Evolutionary conservation across 208 protist genomes (phyloP), one percentile per base, ranked within the genome.

Genomic region (Acanthamoeba healyi): DNA sequence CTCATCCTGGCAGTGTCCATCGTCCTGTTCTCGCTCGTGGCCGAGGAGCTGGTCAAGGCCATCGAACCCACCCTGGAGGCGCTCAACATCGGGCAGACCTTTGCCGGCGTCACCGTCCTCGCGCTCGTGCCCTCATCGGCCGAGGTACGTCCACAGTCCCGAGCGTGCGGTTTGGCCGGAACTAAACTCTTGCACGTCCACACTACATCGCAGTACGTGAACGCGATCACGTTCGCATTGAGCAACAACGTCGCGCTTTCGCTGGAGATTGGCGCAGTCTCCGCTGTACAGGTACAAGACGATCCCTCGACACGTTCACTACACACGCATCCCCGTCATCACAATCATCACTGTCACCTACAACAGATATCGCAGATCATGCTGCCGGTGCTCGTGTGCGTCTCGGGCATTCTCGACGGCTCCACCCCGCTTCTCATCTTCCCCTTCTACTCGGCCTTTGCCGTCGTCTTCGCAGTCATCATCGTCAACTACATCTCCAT

Each of bases 51-150:
- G 6, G 95, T 97, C 0, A 93, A 86, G 17, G 29, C 67, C 15
- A 96, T 97, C 67, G 61, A 94, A 32, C 95, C 95, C 14, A 89
- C 94, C 1, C 67, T 97, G 24, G 77, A 87, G 29, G 49, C 94
- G n/a, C 67, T 90, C 40, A 94, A 95, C 46, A 72, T 97, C n/a
- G 92, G 81, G 0, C 94, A 97, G 26, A 63, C 94, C 26, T 97
- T 97, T 49, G 93, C 94, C 24, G 96, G 96, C 42, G 54, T 97
- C 17, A 97, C 96, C 2, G 88, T 97, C 51, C 54, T 97, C 6
- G 96, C 95, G 44, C 61, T 97, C 19, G 94, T 97, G 34, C 96
- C 96, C 26, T 94, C 67, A 6, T 95, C 95, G 0, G 96, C 96
- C 1, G 96, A 97, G 63, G 63, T 70, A 36, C 24, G 1, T 38